Evolutionary conservation across 306 rosid species (phyloP), one percentile per base, ranked within the genome.

Genomic region (Geum urbanum): DNA sequence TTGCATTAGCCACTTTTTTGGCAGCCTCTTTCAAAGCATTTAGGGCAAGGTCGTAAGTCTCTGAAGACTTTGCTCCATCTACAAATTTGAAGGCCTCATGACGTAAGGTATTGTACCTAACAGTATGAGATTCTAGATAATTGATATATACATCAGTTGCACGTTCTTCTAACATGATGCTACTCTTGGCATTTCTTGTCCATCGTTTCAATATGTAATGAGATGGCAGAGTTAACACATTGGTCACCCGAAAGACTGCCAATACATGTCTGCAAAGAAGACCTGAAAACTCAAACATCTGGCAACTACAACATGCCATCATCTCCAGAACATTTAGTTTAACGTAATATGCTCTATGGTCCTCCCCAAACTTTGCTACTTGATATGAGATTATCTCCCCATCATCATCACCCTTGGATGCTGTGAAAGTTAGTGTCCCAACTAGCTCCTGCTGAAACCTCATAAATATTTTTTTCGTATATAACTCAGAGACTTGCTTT

Each of bases 161-260:
- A 71, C 76, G 99, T 68, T 95, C 96, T 85, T 91, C 92, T 77
- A 95, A 73, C 70, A 84, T 79, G 51, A 95, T 96, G 51, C 80
- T 95, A 82, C 99, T 95, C 87, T 89, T 95, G 50, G 99, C 99
- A 71, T 95, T 95, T 80, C 88, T 91, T 37, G 99, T 95, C 99
- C 99, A 94, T 71, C 99, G 89, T 83, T 94, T 94, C 85, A 91
- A 81, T 76, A 94, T 81, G 83, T 91, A 94, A 78, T 87, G 96
- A 72, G 97, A 77, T 55, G 99, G 99, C 53, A 94, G 99, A 54
- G 99, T 94, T 62, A 94, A 89, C 83, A 94, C 92, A 66, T 94
- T 94, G 80, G 99, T 91, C 78, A 94, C 99, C 84, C 95, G 89
- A 77, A 94, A 94, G 72, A 94, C 99, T 60, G 97, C 97, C 86